Conservation (phyloP, 345 rosid genomes). For the Conringia planisiliqua region DNA sequence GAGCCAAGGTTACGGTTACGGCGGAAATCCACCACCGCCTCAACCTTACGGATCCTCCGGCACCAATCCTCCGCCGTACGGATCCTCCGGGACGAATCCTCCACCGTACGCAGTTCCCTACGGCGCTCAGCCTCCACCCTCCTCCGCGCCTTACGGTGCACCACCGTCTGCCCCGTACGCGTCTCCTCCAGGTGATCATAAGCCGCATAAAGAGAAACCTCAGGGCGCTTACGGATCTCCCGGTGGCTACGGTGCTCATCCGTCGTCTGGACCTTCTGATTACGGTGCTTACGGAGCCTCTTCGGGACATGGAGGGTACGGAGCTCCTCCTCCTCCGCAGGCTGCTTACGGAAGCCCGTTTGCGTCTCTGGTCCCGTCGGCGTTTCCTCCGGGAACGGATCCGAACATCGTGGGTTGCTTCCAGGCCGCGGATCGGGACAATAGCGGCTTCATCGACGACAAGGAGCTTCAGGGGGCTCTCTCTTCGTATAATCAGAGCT, state of each 20-base stretch:
- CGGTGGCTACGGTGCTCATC: constrained; percentile 36
- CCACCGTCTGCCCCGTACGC: constrained; percentile 28
- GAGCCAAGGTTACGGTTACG: constrained; percentile 37
- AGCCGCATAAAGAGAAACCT: constrained; percentile 32
- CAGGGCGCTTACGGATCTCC: constrained; percentile 33
- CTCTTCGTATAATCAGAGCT: constrained; percentile 71
- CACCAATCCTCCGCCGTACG: constrained; percentile 30
- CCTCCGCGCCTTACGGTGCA: constrained; percentile 30
- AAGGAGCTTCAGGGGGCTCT: constrained; percentile 87
- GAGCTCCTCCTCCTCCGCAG: constrained; percentile 69
- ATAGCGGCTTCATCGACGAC: constrained; percentile 87
- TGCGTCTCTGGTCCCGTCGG: constrained; percentile 64
- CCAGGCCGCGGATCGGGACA: constrained; percentile 78
- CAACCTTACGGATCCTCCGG: constrained; percentile 37
- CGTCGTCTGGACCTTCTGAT: constrained; percentile 48
- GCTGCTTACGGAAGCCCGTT: constrained; percentile 65
- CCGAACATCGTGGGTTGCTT: constrained; percentile 72
- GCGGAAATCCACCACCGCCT: constrained; percentile 36
- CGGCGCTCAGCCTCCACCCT: constrained; percentile 36
- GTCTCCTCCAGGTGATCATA: constrained; percentile 15
- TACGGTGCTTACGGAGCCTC: constrained; percentile 47
- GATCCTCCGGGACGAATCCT: constrained; percentile 17
- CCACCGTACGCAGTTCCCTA: constrained; percentile 44
- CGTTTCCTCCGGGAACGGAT: constrained; percentile 84
- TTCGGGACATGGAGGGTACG: constrained; percentile 34